Percentiles rank a stretch among this genome's conserved stretches.
These are phyloP conservation scores for Talaromyces sp. DNA, from an alignment of 2,329 filamentous ascomycete genomes.

Conservation along the genomic window DNA sequence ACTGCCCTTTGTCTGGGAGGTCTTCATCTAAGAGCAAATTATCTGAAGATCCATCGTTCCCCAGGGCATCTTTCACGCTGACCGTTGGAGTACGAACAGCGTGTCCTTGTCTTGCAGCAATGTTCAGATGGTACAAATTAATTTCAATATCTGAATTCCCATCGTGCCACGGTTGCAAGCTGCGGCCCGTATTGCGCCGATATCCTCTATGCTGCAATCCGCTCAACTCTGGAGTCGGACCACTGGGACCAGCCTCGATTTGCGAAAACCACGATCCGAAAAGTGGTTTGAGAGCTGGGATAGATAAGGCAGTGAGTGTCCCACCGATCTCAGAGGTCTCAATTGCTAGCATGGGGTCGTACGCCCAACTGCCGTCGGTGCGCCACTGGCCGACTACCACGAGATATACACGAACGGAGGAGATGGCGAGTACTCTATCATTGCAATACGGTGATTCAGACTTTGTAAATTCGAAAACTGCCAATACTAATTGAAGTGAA, in stretches of 20 bases:
- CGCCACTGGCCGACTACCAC: constrained; percentile 48
- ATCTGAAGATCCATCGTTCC: neutral
- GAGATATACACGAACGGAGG: constrained; percentile 47
- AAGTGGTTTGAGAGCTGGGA: constrained; percentile 51
- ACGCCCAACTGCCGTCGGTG: constrained; percentile 50
- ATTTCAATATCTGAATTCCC: neutral
- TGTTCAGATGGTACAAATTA: neutral
- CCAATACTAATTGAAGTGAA: neutral
- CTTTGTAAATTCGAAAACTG: neutral
- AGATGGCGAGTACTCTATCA: constrained; percentile 49
- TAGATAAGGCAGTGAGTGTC: constrained; percentile 50
- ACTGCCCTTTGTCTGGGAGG: too few relatives aligned
- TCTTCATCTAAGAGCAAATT: neutral
- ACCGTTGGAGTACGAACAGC: neutral
- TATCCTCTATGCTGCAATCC: neutral
- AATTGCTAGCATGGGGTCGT: constrained; percentile 50
- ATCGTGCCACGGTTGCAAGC: neutral
- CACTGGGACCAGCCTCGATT: neutral
- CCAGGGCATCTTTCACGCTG: neutral
- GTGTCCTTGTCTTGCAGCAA: neutral
- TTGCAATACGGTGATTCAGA: constrained; percentile 5
- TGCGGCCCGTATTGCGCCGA: neutral
- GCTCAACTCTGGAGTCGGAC: neutral
- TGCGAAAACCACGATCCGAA: constrained; percentile 26
- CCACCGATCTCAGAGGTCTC: constrained; percentile 53